Percentiles rank a stretch among this genome's conserved stretches.
Evolutionary conservation across 139 green algal species (phyloP).

Genomic region (Ulvella scutata): DNA sequence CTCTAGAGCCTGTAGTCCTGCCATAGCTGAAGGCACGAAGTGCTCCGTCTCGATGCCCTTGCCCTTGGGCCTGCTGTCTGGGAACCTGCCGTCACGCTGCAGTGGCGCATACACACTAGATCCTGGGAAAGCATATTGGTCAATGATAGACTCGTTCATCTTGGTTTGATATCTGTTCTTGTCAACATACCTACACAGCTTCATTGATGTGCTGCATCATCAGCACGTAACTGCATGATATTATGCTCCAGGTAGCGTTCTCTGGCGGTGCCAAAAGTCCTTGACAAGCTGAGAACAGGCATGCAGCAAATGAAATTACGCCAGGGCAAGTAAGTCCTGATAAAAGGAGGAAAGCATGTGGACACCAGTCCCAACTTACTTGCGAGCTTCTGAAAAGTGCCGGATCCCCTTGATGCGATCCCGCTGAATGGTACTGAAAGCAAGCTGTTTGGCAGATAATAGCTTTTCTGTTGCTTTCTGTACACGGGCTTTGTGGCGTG

Average conservation of each 20-base stretch:
- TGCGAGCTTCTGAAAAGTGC: conserved; percentile 38
- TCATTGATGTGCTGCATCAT: no score
- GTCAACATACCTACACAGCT: conserved; percentile 19
- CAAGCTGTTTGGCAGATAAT: background rate
- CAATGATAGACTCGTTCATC: conserved; percentile 8
- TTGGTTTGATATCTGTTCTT: conserved; percentile 3
- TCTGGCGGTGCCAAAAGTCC: background rate
- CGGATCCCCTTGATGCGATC: conserved; percentile 50
- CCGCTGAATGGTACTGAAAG: conserved; percentile 12
- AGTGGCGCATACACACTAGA: conserved; percentile 51
- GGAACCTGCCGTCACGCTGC: conserved; percentile 42
- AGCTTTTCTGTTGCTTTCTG: conserved; percentile 2
- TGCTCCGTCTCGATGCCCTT: conserved; percentile 39
- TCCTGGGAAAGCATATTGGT: conserved; percentile 44
- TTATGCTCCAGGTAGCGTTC: background rate
- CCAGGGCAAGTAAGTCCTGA: background rate
- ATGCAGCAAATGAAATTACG: background rate
- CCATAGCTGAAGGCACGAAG: conserved; percentile 24
- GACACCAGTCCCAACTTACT: conserved; percentile 1
- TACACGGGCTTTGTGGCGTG: background rate
- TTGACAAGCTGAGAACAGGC: background rate
- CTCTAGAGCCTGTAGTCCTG: conserved; percentile 32
- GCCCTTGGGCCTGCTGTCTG: conserved; percentile 23
- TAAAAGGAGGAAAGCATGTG: no score
- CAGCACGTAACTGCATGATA: no score